Percentiles rank a stretch among this genome's conserved stretches.
phyloP scores from a whole-genome alignment of 805 yeast species.

The Candida qinlingensis region DNA sequence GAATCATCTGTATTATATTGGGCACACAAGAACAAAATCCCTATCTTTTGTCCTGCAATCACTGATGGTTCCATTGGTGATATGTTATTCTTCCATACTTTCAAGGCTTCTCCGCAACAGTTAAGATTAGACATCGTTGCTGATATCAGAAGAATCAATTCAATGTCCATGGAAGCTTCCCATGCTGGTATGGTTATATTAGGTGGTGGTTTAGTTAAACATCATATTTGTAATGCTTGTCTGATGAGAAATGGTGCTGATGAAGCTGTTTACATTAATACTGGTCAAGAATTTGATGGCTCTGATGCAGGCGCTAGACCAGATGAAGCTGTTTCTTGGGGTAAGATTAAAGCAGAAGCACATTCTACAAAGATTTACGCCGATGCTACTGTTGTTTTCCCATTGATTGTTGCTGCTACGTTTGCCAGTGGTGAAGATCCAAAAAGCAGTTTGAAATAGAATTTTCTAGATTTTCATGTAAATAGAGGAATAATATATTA shows the following conservation, averaged over 20 bases:
- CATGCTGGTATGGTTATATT: conserved; percentile 93
- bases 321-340: conserved; percentile 99
- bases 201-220: conserved; percentile 96
- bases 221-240: conserved; percentile 97
- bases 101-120: conserved; percentile 87
- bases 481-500: no score
- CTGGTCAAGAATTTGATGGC: conserved; percentile 98
- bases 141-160: conserved; percentile 87
- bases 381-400: conserved; percentile 92
- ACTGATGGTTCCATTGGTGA: conserved; percentile 99
- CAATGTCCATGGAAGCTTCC: conserved; percentile 91
- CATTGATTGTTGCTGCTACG: conserved; percentile 95
- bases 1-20: conserved; percentile 92
- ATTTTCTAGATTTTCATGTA: no score
- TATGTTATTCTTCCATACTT: conserved; percentile 97
- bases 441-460: conserved; percentile 1
- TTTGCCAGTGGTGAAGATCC: conserved; percentile 58
- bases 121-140: conserved; percentile 88
- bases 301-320: conserved; percentile 99
- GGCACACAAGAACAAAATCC: conserved; percentile 96
- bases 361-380: conserved; percentile 87
- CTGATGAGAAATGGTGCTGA: conserved; percentile 99
- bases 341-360: conserved; percentile 95
- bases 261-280: conserved; percentile 92
- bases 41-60: conserved; percentile 94